Base-by-base conservation (phyloP, 106 monocot genomes). In the Acanthochlamys bracteata region DNA sequence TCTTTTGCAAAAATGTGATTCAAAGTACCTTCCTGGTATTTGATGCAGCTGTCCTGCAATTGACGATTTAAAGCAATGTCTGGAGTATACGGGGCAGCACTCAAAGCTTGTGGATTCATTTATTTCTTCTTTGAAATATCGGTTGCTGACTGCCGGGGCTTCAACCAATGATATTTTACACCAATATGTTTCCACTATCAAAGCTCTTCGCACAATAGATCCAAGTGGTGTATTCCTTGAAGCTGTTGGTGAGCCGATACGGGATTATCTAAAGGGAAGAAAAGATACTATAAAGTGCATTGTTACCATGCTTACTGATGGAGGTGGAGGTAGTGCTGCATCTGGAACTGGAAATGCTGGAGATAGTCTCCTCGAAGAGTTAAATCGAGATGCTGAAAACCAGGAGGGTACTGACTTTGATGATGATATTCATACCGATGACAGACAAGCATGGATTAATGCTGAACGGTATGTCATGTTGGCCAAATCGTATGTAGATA, bases 231-330 rank as follows among this genome's bases (percentile, higher is more conserved):
- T 98, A 63, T 92, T 98, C 79, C 76, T 98, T 66, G 98, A 89
- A 75, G 83, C 98, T 69, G 90, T 98, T n/a, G 92, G 84, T 51
- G 88, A 98, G 71, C 98, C 91, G 66, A 92, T 98, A 62, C 73
- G 85, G 58, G 98, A 98, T 64, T 98, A 98, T 45, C 64, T 98
- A 62, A 91, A 81, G 66, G 81, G 92, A 66, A 88, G 98, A 68
- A 98, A 98, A 57, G 98, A 92, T 73, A 98, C 98, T 15, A 83
- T 98, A 67, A 98, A 98, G 79, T 98, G 98, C 75, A 98, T 98
- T 60, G 98, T 98, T 4, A 92, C 85, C 7, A 92, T 98, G 98
- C 85, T 98, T 72, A 98, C 91, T 39, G 98, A 91, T 79, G 91
- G 98, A 24, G 69, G 66, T 51, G 94, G 86, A 22, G 90, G 77